Percentiles rank a stretch among this genome's conserved stretches.
Evolutionary conservation across 768 basidiomycete species (phyloP).

Genomic region (Suillus discolor): DNA sequence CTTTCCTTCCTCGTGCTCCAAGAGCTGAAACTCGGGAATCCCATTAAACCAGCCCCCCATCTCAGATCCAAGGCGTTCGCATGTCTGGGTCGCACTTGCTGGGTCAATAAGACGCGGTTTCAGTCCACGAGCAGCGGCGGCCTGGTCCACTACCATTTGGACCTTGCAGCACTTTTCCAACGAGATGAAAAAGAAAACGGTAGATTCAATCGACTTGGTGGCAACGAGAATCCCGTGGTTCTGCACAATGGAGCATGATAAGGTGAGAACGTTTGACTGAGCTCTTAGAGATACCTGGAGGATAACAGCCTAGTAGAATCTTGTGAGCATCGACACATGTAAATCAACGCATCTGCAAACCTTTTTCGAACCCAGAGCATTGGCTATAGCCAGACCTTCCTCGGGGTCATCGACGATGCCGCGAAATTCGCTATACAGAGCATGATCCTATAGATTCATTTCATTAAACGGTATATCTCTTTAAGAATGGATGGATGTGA

Average conservation of each 20-base stretch:
- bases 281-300: slow-evolving; percentile 16
- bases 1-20: slow-evolving; percentile 38
- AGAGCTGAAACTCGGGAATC: slow-evolving; percentile 37
- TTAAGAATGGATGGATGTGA: background rate
- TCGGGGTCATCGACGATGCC: slow-evolving; percentile 37
- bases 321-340: background rate
- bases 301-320: slow-evolving; percentile 21
- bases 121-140: slow-evolving; percentile 23
- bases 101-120: slow-evolving; percentile 9
- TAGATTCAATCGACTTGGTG: slow-evolving; percentile 24
- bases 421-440: slow-evolving; percentile 32
- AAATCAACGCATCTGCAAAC: slow-evolving; percentile 6
- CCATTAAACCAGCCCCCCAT: slow-evolving; percentile 42
- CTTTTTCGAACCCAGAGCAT: slow-evolving; percentile 28
- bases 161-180: slow-evolving; percentile 34
- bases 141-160: slow-evolving; percentile 32
- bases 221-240: slow-evolving; percentile 32
- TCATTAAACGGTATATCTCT: background rate
- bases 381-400: slow-evolving; percentile 36
- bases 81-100: slow-evolving; percentile 26
- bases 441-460: slow-evolving; percentile 24
- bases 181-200: slow-evolving; percentile 25
- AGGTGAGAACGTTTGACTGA: background rate
- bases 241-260: slow-evolving; percentile 9
- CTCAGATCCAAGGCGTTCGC: slow-evolving; percentile 25